Base-by-base conservation (phyloP, 2,329 filamentous ascomycete species). In the Sarocladiaceae sp. region DNA sequence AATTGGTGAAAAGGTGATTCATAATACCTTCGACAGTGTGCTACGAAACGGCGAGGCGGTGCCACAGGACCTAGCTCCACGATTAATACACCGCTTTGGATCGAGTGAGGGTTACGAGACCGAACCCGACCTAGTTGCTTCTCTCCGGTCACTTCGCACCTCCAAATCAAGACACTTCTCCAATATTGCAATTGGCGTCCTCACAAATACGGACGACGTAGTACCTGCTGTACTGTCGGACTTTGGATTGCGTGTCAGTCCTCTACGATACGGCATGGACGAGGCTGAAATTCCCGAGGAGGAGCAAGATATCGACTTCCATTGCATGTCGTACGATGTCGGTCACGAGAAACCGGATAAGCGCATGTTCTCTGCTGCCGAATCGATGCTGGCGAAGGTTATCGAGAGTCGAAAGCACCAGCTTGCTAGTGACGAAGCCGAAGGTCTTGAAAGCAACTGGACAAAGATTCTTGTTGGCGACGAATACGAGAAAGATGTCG, bases 181-280 rank as follows among this genome's bases (percentile, higher is more conserved):
- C 13, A 63, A 61, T 12, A 69, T 75, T 4, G 66, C 81, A 2
- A 66, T 83, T 4, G 82, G 82, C 23, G 69, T 86, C 5, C 73
- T 86, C 49, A 82, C 81, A 11, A 86, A 86, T 60, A 85, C 82
- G 0, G 83, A 87, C 57, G 73, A 80, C 59, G 71, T 82, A n/a
- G 77, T 84, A 0, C 73, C 76, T 0, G 64, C 64, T 23, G 72
- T 86, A 20, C 63, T 86, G 3, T 64, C 71, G 1, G 79, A 78
- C 0, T 65, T 85, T 4, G 79, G 78, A 1, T 58, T 86, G 25
- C 63, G 60, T 2, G 68, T 84, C 2, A 71, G 69, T 50, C 66
- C 70, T 0, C 36, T 66, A 29, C 64, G 67, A 10, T 64, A 64
- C 33, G 64, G 62, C 17, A 46, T 48, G 6, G 28, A 36, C 2